Percentiles rank a stretch among this genome's conserved stretches.
Evolutionary conservation across 176 grass and related monocot genomes (phyloP).

Genomic region (Hsuehochloa calcarea): DNA sequence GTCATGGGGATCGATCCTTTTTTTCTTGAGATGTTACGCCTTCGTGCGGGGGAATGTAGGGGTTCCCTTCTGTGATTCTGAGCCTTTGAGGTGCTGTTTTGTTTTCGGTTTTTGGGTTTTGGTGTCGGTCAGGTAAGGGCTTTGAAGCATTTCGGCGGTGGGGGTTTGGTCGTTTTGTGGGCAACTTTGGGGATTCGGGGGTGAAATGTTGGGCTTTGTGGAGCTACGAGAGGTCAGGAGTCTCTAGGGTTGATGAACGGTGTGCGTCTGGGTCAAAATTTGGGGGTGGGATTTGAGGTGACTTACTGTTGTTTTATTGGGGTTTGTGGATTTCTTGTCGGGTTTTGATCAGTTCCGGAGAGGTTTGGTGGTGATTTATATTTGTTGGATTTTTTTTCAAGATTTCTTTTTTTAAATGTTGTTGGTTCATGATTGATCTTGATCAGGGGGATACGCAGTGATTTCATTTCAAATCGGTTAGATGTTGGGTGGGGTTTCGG

Average conservation of each 20-base stretch:
- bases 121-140: neutral
- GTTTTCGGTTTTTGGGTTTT: neutral
- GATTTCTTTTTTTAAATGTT: neutral
- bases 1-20: neutral
- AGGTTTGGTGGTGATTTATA: neutral
- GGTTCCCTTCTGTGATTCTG: no score
- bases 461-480: neutral
- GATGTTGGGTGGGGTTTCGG: neutral
- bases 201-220: neutral
- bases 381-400: neutral
- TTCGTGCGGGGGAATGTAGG: no score
- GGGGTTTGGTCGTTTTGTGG: neutral
- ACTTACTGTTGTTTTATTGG: neutral
- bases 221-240: neutral
- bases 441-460: neutral
- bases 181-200: neutral
- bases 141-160: neutral
- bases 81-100: neutral
- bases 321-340: neutral
- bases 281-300: neutral
- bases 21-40: no score
- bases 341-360: neutral
- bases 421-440: neutral
- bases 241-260: neutral
- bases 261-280: neutral